Evolutionary conservation across 2,329 filamentous ascomycete genomes (phyloP), one percentile per base, ranked within the genome.

Genomic region (Fusarium guadeloupense): DNA sequence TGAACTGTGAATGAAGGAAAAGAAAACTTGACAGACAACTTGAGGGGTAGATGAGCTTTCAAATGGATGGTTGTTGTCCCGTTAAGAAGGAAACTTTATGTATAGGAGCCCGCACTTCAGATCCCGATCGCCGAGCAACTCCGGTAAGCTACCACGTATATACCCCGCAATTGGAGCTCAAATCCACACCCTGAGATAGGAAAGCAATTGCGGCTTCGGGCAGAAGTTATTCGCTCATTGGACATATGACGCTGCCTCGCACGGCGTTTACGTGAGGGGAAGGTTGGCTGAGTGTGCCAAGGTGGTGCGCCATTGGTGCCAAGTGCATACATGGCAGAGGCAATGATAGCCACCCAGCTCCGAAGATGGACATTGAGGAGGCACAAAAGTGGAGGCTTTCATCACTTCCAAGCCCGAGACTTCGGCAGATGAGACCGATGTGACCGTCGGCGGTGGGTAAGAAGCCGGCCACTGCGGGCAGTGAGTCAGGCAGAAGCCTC

Each of bases 101-200:
- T 65, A 60, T n/a, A 51, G 39, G 42, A 35, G 25, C 40, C 55
- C 62, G 56, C 48, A 45, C 51, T 31, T 51, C 52, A 71, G 60
- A 71, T 70, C 59, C 69, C 69, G 69, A 71, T 71, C 66, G 56
- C 69, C 69, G 69, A 71, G 46, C 64, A 65, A 59, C 66, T 69
- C 69, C 69, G 69, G 54, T 30, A 55, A 45, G 30, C 38, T 41
- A 34, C 39, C 42, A 42, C 47, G 35, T 70, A 31, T 31, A 14
- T 25, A 70, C 69, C 69, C 69, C 69, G 69, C 69, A 70, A 69
- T 68, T 58, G 57, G 59, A 44, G 56, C 54, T 64, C 35, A 55
- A 70, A 68, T 66, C 64, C 66, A 67, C 64, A 68, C 56, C 31
- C 41, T 66, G 39, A 54, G 67, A 70, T 67, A 68, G 68, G 66